phyloP scores from a whole-genome alignment of 208 protist species.

The Lotmaria passim region DNA sequence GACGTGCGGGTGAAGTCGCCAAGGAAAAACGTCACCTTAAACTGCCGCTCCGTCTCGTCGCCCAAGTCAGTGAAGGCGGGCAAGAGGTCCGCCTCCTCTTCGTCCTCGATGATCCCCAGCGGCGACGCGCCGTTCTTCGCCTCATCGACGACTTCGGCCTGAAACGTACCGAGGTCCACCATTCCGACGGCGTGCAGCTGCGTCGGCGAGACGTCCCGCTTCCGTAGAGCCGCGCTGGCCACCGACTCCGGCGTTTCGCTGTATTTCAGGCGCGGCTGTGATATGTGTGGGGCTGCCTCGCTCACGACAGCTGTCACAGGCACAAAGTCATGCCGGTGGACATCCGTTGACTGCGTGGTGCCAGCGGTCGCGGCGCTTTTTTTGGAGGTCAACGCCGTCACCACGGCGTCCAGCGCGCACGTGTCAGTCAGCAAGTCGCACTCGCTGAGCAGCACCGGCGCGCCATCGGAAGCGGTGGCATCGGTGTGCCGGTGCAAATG shows the following conservation, averaged over 20 bases:
- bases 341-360: constrained; percentile 11
- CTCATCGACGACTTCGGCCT: constrained; percentile 2
- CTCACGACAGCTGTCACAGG: not conserved
- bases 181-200: constrained; percentile 13
- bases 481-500: constrained; percentile 19
- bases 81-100: not conserved
- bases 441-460: constrained; percentile 8
- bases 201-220: constrained; percentile 12
- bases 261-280: not conserved
- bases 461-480: not conserved
- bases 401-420: constrained; percentile 13
- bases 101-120: constrained; percentile 12
- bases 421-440: constrained; percentile 6
- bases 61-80: constrained; percentile 1
- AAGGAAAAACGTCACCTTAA: constrained; percentile 20
- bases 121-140: not conserved
- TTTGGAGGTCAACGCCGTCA: not conserved
- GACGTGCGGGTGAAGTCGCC: constrained; percentile 25
- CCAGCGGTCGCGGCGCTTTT: not conserved
- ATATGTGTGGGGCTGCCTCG: not conserved
- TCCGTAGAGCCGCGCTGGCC: constrained; percentile 5
- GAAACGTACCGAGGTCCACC: constrained; percentile 27
- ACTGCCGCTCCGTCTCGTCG: constrained; percentile 21
- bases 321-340: not conserved
- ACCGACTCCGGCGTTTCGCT: constrained; percentile 12